A percentile compares a stretch with the other conserved stretches of the same genome.
phyloP scores from a whole-genome alignment of 495 filamentous ascomycete species.

The Glonium stellatum region DNA sequence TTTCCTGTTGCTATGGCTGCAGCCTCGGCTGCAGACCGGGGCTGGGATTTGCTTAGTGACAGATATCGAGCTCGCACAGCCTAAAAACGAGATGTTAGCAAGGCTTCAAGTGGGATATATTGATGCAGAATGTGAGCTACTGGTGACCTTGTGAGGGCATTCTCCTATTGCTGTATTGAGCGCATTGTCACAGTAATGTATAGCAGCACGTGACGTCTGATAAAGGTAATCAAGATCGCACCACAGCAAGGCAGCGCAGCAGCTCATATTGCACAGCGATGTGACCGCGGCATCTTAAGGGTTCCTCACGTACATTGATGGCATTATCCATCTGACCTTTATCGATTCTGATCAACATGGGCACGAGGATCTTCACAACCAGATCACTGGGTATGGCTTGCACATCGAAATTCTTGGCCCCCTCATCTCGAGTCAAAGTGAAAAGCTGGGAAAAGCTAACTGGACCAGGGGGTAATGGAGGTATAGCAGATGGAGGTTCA shows the following conservation, averaged over 20 bases:
- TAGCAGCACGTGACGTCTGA: constrained; percentile 11
- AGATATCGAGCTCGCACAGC: constrained; percentile 45
- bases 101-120: not conserved
- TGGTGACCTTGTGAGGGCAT: not conserved
- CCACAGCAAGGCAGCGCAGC: not conserved
- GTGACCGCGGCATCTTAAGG: not conserved
- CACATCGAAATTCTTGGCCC: constrained; percentile 73
- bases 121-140: not conserved
- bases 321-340: constrained; percentile 57
- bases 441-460: constrained; percentile 73
- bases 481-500: constrained; percentile 40
- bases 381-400: constrained; percentile 62
- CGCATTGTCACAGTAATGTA: not conserved
- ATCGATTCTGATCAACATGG: constrained; percentile 59
- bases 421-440: constrained; percentile 69
- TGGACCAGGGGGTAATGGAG: constrained; percentile 64
- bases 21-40: constrained; percentile 37
- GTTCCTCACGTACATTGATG: constrained; percentile 42
- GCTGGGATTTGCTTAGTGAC: constrained; percentile 36
- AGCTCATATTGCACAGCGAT: not conserved
- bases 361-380: constrained; percentile 68
- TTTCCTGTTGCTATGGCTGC: constrained; percentile 45
- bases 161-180: not conserved
- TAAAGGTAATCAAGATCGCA: not conserved
- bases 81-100: constrained; percentile 1